Conservation (phyloP, 345 rosid genomes). For the Theobroma cacao region DNA sequence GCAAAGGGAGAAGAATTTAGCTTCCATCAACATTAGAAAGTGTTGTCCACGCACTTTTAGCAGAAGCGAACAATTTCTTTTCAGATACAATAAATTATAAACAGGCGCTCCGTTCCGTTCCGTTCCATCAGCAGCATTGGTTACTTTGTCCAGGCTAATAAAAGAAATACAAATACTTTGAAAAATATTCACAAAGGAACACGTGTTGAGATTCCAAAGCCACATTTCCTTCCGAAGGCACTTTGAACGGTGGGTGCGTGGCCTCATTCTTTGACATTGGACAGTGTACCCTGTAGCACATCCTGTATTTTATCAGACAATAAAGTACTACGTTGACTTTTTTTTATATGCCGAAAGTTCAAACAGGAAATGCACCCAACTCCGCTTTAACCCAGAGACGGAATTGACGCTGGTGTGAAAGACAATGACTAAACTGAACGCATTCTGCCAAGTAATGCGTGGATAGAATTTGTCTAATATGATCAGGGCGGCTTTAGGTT, state of each 20-base stretch:
- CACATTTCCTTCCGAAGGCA: background rate
- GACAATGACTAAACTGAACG: background rate
- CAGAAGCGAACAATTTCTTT: background rate
- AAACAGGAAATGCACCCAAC: background rate
- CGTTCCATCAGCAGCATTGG: no score
- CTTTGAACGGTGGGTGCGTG: background rate
- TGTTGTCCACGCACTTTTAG: background rate
- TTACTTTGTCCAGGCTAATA: background rate
- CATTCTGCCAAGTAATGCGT: background rate
- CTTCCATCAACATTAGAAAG: background rate
- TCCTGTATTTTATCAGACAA: background rate
- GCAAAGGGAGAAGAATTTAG: background rate
- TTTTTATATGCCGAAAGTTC: background rate
- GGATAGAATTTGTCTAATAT: background rate
- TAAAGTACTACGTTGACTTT: background rate
- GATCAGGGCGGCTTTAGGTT: no score
- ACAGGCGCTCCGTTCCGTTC: background rate
- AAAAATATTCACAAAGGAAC: background rate
- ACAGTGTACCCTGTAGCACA: background rate
- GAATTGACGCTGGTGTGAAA: background rate
- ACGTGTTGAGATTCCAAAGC: background rate
- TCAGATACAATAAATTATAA: background rate
- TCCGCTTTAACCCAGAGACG: background rate
- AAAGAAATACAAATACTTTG: background rate
- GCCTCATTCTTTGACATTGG: conserved; percentile 8